Base-by-base conservation (phyloP, 1,284 basidiomycete species). In the Pseudozyma pruni region DNA sequence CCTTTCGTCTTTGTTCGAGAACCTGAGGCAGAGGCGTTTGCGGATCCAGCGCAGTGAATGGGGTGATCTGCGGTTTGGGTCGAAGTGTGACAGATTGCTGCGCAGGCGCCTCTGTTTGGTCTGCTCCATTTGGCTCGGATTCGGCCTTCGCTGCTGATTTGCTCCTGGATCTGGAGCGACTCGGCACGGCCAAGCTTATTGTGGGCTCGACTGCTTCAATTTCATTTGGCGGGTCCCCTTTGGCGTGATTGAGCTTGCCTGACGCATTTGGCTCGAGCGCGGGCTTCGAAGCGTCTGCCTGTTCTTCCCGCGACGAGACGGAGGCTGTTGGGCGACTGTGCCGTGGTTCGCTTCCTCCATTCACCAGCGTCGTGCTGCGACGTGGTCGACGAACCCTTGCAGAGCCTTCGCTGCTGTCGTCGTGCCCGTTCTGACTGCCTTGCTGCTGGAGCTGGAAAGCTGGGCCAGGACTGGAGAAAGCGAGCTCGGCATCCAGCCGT, bases 391-490 rank as follows among this genome's bases (percentile, higher is more conserved):
- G 63, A 19, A 38, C 53, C 40, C 44, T 51, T 14, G 39, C 54
- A 35, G 59, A 49, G 44, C 20, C 34, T 37, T 35, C 50, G 40
- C 44, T 54, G 29, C 27, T 53, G 11, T 39, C 45, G 6, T 48
- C 25, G 33, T 66, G 54, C 27, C 11, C 7, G 1, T 35, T 59
- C n/a, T 42, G 39, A 16, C 33, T 42, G 19, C 45, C 45, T 8
- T 41, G n/a, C 20, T 56, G 44, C 44, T 54, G 37, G 6, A 72
- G 34, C 46, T 63, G 64, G 34, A 80, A 78, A 0, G 76, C 75
- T 19, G 77, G 77, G 11, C 78, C 78, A 14, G 78, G 78, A 46
- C 72, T 76, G 52, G 74, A 78, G 32, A 80, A 80, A 16, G 70
- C 67, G 17, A 80, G 56, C 38, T 77, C 75, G 29, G 66, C 74